phyloP scores from a whole-genome alignment of 768 basidiomycete species.

The Mycena capillaripes region DNA sequence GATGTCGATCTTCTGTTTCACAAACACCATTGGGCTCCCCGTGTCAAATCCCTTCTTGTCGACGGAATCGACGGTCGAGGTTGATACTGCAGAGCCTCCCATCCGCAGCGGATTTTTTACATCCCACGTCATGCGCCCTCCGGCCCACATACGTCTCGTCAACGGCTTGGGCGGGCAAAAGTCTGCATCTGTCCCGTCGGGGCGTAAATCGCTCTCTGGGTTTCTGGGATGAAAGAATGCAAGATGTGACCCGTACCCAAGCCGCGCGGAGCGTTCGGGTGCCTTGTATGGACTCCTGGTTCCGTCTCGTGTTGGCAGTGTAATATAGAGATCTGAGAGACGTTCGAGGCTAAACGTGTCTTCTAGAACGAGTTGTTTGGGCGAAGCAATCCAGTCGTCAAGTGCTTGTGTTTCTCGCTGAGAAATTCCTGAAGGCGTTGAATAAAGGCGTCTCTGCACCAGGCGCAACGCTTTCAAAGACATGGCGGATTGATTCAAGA shows the following conservation, averaged over 20 bases:
- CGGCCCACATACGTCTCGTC: conserved; percentile 87
- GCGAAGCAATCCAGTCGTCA: conserved; percentile 68
- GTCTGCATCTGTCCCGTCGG: conserved; percentile 79
- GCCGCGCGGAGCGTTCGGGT: conserved; percentile 56
- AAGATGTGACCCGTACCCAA: conserved; percentile 79
- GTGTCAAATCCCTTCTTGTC: conserved; percentile 76
- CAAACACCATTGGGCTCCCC: conserved; percentile 79
- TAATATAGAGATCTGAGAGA: conserved; percentile 76
- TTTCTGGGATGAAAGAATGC: conserved; percentile 80
- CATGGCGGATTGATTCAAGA: neutral
- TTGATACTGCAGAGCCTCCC: conserved; percentile 65
- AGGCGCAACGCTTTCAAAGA: neutral
- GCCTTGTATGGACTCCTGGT: conserved; percentile 55
- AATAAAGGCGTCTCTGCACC: conserved; percentile 11
- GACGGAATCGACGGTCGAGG: conserved; percentile 61
- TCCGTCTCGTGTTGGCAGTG: conserved; percentile 81
- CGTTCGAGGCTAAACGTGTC: conserved; percentile 69
- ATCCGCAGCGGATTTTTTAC: conserved; percentile 60
- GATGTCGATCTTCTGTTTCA: conserved; percentile 73
- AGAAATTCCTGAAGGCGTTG: neutral
- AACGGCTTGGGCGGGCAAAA: conserved; percentile 82
- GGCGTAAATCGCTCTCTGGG: conserved; percentile 66
- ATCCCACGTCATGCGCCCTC: conserved; percentile 78
- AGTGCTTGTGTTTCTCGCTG: conserved; percentile 40
- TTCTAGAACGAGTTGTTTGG: conserved; percentile 59